Evolutionary conservation across 2,329 filamentous ascomycete genomes (phyloP), one percentile per base, ranked within the genome.

Genomic region (Exophiala mesophila): DNA sequence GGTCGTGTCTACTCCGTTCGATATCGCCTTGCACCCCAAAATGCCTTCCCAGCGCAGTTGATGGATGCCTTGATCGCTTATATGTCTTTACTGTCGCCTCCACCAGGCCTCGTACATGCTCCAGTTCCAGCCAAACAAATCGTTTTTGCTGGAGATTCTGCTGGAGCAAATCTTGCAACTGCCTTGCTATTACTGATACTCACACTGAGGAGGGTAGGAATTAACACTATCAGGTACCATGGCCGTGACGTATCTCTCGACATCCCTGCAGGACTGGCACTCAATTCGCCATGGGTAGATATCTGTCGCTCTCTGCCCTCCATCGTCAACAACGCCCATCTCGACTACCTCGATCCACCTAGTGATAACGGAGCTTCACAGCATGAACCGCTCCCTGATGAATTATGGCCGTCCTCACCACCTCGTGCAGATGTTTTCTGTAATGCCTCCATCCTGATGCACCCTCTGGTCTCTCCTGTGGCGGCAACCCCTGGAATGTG

Each of bases 21-120:
- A 35, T 71, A 72, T 49, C 63, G 70, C 37, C 61, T 72, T 5
- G 68, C 69, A 2, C 70, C 70, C 12, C 67, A 72, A 37, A 57
- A 68, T 30, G 65, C 70, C 7, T 73, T 72, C 48, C 70, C 69
- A 12, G 61, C 68, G 3, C 66, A 66, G 3, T 53, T 73, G 4
- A 59, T 72, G 29, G 70, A 73, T 52, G 62, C 64, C 18, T 54
- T 73, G n/a, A 57, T 66, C 10, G 63, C 66, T n/a, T 73, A 72
- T 45, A 58, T 73, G 3, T 68, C 64, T 19, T 62, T 73, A 19
- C 57, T 72, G 5, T 61, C 66, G 9, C 70, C 69, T 8, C 68
- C 68, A 0, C 55, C 60, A 9, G 66, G 64, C 9, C 60, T 68
- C 13, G 52, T 65, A 10, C 69, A 72, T 44, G 54, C 61, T 12